Base-by-base conservation (phyloP, 768 basidiomycete genomes). In the Podaxis sp. region DNA sequence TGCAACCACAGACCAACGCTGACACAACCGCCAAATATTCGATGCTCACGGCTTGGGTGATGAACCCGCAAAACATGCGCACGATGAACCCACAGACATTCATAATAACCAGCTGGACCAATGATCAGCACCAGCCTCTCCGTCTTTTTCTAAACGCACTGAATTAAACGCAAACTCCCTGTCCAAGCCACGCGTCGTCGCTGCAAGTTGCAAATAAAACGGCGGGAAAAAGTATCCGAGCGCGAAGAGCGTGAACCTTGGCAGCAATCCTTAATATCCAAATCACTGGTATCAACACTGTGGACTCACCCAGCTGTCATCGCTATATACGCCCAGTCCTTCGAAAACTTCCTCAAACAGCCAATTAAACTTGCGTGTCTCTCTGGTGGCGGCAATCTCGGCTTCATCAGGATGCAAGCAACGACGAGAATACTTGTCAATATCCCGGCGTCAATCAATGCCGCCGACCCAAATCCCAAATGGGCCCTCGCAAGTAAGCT, bases 151-250 rank as follows among this genome's bases (percentile, higher is more conserved):
- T 2, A 27, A 15, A 58, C 64, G 6, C 56, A 70, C 70, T 12
- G 78, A 73, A 61, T 71, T 67, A 47, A 70, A 71, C 12, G 66
- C 66, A 33, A 81, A 73, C 3, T 66, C 69, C 24, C 71, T 47
- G 24, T 70, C 65, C 25, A 75, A 65, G 1, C 71, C 70, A 57
- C 78, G 77, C 22, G 63, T 41, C 24, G 71, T 59, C 1, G 78
- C 70, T 57, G 75, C 74, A 3, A 80, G 63, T 57, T 81, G 80
- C 19, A 80, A 59, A 55, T 74, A 80, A 65, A 79, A 80, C 17
- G 75, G 55, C 2, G 78, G 77, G 15, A 65, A 75, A 41, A 68
- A 76, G 52, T 72, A 70, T 13, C 68, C 72, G 2, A 62, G 53
- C 3, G 65, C 60, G 33, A 76, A 72, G 49, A 66, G 15, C 40